Evolutionary conservation across 306 rosid genomes (phyloP).

Genomic region (Oxytropis ochrocephala): DNA sequence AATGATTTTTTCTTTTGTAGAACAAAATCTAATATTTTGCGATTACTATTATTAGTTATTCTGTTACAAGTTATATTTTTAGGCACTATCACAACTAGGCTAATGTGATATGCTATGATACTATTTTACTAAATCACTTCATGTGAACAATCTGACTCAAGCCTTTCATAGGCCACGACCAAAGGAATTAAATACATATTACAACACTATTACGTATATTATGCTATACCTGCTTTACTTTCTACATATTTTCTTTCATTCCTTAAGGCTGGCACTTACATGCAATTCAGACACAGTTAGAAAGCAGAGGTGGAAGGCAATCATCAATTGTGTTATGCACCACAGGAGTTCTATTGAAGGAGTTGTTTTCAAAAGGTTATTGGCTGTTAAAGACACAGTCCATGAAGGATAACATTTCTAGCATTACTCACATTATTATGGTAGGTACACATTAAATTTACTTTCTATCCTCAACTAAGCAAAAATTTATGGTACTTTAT

Average conservation of each 20-base stretch:
- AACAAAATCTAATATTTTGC: not conserved
- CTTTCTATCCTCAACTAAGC: not conserved
- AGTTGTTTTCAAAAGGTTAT: conserved; percentile 44
- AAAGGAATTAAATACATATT: not conserved
- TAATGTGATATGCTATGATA: not conserved
- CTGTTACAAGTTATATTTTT: not conserved
- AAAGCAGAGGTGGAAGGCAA: conserved; percentile 59
- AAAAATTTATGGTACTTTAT: not conserved
- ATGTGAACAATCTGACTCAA: not conserved
- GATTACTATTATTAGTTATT: not conserved
- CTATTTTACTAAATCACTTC: not conserved
- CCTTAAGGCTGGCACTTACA: not conserved
- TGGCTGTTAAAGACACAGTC: conserved; percentile 11
- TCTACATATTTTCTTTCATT: not conserved
- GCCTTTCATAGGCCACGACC: not conserved
- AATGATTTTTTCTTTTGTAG: not conserved
- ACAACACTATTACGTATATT: not conserved
- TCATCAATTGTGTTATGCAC: conserved; percentile 73
- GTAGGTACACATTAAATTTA: conserved; percentile 27
- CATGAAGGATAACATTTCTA: conserved; percentile 25
- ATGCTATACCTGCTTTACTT: not conserved
- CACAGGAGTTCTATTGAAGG: conserved; percentile 58
- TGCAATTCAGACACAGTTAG: conserved; percentile 58
- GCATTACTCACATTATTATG: conserved; percentile 73
- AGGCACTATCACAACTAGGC: not conserved